Conservation (phyloP, 495 filamentous ascomycete genomes). For the Tuber aestivum region DNA sequence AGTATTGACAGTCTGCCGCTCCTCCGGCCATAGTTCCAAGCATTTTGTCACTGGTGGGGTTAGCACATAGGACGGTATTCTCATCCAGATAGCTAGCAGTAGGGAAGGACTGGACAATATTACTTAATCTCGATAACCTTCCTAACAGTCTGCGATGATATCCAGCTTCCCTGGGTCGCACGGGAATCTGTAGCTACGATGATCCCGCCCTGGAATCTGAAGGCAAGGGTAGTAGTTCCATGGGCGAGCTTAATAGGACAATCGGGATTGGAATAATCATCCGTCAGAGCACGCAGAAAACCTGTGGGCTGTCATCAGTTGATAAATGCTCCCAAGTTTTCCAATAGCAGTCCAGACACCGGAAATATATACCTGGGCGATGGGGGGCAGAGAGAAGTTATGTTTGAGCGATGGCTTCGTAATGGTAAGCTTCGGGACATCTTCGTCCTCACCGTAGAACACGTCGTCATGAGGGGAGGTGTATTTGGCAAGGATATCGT, state of each 20-base stretch:
- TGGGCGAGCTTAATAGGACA: slow-evolving; percentile 99
- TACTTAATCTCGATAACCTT: slow-evolving; percentile 96
- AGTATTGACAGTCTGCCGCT: slow-evolving; percentile 99
- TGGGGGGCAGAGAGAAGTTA: slow-evolving; percentile 89
- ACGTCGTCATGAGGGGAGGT: slow-evolving; percentile 57
- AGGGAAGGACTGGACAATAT: slow-evolving; percentile 29
- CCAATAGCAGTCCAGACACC: slow-evolving; percentile 1
- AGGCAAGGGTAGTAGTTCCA: slow-evolving; percentile 97
- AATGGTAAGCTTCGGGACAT: slow-evolving; percentile 49
- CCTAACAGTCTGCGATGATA: slow-evolving; percentile 98
- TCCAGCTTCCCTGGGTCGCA: slow-evolving; percentile 96
- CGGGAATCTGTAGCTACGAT: slow-evolving; percentile 96
- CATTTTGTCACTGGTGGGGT: slow-evolving; percentile 50
- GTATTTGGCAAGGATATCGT: slow-evolving; percentile 87
- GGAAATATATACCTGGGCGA: slow-evolving; percentile 65
- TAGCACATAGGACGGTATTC: slow-evolving; percentile 2
- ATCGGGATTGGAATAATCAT: slow-evolving; percentile 91
- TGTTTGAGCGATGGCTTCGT: slow-evolving; percentile 66
- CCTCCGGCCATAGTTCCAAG: slow-evolving; percentile 98
- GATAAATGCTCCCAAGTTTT: slow-evolving; percentile 1
- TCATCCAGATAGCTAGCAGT: not conserved
- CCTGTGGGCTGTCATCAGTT: slow-evolving; percentile 47
- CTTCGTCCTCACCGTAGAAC: slow-evolving; percentile 56
- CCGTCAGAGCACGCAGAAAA: slow-evolving; percentile 93
- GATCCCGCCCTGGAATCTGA: slow-evolving; percentile 95